A percentile compares a stretch with the other conserved stretches of the same genome.
Conservation (phyloP, 768 basidiomycete genomes). For the Mycena galopus region DNA sequence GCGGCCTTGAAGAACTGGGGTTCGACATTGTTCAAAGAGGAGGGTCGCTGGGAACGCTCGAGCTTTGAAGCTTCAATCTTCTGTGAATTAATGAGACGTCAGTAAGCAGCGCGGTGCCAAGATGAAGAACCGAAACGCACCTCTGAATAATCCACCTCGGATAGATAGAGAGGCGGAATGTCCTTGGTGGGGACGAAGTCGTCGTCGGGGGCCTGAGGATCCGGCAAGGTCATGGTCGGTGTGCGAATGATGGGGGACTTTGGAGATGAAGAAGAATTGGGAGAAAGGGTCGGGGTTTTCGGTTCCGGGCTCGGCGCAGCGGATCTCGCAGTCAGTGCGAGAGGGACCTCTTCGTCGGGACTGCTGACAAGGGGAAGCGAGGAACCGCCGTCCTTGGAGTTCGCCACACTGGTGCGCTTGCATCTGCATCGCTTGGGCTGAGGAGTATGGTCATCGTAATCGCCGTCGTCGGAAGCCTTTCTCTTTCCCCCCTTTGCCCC, state of each 20-base stretch:
- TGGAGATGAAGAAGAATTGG: slow-evolving; percentile 23
- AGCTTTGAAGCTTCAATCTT: not conserved
- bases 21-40: slow-evolving; percentile 1
- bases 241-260: slow-evolving; percentile 20
- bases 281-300: slow-evolving; percentile 29
- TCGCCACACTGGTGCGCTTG: not conserved
- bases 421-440: slow-evolving; percentile 24
- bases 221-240: not conserved
- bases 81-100: not conserved
- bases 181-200: slow-evolving; percentile 51
- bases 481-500: slow-evolving; percentile 48
- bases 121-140: slow-evolving; percentile 12
- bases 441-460: slow-evolving; percentile 51
- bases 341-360: not conserved
- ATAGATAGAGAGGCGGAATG: slow-evolving; percentile 52
- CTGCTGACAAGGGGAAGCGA: not conserved
- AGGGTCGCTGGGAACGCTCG: slow-evolving; percentile 22
- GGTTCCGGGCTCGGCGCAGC: slow-evolving; percentile 9
- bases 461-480: slow-evolving; percentile 50
- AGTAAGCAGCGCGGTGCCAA: not conserved
- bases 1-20: slow-evolving; percentile 37
- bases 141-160: slow-evolving; percentile 26
- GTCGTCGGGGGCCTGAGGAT: slow-evolving; percentile 23
- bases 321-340: not conserved
- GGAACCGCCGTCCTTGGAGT: no score